Conservation (phyloP, 2,329 filamentous ascomycete genomes). For the Fusarium setosum region DNA sequence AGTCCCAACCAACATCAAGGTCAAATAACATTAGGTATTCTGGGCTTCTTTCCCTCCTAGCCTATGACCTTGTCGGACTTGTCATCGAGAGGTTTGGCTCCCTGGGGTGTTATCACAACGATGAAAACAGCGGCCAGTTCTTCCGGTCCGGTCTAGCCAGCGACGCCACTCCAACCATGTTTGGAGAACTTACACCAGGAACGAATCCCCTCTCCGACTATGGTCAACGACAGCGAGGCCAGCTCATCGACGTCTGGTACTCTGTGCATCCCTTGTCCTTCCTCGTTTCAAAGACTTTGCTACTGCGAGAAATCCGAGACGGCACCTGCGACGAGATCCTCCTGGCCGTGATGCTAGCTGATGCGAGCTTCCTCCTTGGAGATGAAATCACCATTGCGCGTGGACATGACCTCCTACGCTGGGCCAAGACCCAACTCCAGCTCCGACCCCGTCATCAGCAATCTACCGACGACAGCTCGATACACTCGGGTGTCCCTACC, state of each 20-base stretch:
- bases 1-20: neutral
- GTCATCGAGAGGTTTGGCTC: slow-evolving; percentile 46
- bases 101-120: slow-evolving; percentile 44
- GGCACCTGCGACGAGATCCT: slow-evolving; percentile 53
- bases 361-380: slow-evolving; percentile 50
- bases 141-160: slow-evolving; percentile 43
- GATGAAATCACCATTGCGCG: slow-evolving; percentile 42
- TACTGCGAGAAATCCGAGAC: slow-evolving; percentile 51
- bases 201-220: slow-evolving; percentile 45
- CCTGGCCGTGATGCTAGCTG: slow-evolving; percentile 52
- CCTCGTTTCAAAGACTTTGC: slow-evolving; percentile 54
- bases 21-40: slow-evolving; percentile 33
- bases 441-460: slow-evolving; percentile 38
- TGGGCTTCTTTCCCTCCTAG: slow-evolving; percentile 44
- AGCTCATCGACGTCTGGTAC: slow-evolving; percentile 56
- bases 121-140: slow-evolving; percentile 41
- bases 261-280: slow-evolving; percentile 53
- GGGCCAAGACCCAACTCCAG: slow-evolving; percentile 49
- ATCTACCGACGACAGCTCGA: slow-evolving; percentile 31
- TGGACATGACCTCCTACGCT: slow-evolving; percentile 48
- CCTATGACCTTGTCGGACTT: slow-evolving; percentile 46
- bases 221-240: slow-evolving; percentile 47
- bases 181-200: slow-evolving; percentile 38
- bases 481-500: slow-evolving; percentile 45
- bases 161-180: slow-evolving; percentile 47